Conservation (phyloP, 805 yeast genomes). For the Nakazawaea ernobii region DNA sequence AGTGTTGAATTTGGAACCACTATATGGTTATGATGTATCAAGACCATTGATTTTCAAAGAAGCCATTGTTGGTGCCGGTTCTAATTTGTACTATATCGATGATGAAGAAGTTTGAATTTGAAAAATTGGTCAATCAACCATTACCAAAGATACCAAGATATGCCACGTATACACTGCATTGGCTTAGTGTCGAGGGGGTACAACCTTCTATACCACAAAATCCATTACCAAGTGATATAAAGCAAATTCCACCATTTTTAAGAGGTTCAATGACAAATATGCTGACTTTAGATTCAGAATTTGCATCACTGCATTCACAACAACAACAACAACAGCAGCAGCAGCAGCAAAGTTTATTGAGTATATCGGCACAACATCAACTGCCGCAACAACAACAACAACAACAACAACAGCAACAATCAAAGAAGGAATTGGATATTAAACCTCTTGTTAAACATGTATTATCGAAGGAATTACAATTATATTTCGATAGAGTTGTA, state of each 20-base stretch:
- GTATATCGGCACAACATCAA: not conserved
- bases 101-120: constrained; percentile 92
- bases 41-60: constrained; percentile 76
- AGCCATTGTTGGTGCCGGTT: constrained; percentile 88
- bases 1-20: constrained; percentile 87
- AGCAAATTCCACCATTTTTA: constrained; percentile 66
- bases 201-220: constrained; percentile 98
- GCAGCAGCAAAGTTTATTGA: constrained; percentile 6
- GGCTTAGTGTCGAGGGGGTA: constrained; percentile 98
- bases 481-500: constrained; percentile 87
- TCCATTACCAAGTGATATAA: constrained; percentile 78
- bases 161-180: constrained; percentile 89
- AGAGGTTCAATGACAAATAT: constrained; percentile 77
- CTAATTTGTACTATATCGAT: constrained; percentile 85
- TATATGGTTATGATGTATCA: constrained; percentile 77
- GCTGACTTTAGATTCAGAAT: constrained; percentile 47
- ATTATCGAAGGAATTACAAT: constrained; percentile 85
- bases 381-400: not conserved
- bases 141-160: constrained; percentile 92
- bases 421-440: constrained; percentile 50
- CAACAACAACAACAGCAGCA: constrained; percentile 12
- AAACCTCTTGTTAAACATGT: constrained; percentile 95
- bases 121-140: constrained; percentile 87
- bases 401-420: not conserved
- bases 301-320: constrained; percentile 24